Evolutionary conservation across 2,329 filamentous ascomycete genomes (phyloP).

Genomic region (Diaporthe longicolla): DNA sequence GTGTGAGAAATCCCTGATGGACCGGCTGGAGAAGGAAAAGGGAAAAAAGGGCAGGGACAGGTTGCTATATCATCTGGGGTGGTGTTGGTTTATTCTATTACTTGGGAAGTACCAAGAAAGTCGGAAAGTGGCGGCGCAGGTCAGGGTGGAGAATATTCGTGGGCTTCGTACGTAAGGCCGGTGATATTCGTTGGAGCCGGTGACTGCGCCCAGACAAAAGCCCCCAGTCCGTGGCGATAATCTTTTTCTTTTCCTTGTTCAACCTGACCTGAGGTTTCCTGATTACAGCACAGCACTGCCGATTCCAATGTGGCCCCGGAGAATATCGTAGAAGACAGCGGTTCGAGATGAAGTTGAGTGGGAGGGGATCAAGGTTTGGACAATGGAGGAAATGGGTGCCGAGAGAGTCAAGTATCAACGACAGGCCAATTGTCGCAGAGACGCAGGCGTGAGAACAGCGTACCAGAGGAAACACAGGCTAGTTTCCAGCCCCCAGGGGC

Average conservation of each 20-base stretch:
- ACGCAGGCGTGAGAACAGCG: slow-evolving; percentile 5
- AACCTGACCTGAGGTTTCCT: slow-evolving; percentile 17
- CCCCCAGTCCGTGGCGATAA: slow-evolving; percentile 27
- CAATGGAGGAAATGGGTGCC: slow-evolving; percentile 2
- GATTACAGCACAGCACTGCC: slow-evolving; percentile 13
- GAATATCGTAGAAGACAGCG: slow-evolving; percentile 5
- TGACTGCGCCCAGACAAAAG: slow-evolving; percentile 22
- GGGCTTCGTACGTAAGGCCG: slow-evolving; percentile 41
- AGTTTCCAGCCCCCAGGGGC: slow-evolving; percentile 20
- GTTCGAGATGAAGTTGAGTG: slow-evolving; percentile 16
- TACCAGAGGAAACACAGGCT: not conserved
- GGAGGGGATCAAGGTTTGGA: slow-evolving; percentile 17
- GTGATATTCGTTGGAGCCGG: slow-evolving; percentile 25
- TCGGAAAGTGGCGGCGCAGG: slow-evolving; percentile 27
- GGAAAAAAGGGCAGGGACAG: not conserved
- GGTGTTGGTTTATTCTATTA: slow-evolving; percentile 25
- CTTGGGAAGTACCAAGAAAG: slow-evolving; percentile 26
- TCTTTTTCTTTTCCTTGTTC: not conserved
- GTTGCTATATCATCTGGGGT: slow-evolving; percentile 35
- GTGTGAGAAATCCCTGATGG: slow-evolving; percentile 12
- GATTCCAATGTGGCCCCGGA: slow-evolving; percentile 15
- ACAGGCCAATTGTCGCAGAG: slow-evolving; percentile 22
- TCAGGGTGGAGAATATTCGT: slow-evolving; percentile 41
- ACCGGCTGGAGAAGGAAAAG: not conserved
- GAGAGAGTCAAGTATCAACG: slow-evolving; percentile 33